These are phyloP conservation scores for Pelargonium citronellum DNA, from an alignment of 441 rosid genomes.

Conservation along the genomic window DNA sequence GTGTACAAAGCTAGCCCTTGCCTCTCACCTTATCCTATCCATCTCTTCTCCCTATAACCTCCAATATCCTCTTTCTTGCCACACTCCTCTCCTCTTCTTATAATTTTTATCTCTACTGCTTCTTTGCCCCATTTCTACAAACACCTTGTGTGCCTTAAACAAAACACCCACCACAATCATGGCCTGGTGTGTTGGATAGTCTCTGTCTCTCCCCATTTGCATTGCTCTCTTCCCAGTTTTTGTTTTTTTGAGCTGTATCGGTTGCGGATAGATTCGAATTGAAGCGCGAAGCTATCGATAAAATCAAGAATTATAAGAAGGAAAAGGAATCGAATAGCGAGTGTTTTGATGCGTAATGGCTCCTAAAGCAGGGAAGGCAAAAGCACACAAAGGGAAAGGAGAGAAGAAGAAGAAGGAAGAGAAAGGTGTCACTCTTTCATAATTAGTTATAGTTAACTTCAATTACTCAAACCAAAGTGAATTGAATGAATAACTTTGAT, in stretches of 20 bases:
- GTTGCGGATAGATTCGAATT: too few relatives aligned
- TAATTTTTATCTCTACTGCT: background rate
- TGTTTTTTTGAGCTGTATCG: too few relatives aligned
- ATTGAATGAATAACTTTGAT: background rate
- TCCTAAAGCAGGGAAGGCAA: slow-evolving; percentile 63
- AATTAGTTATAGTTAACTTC: background rate
- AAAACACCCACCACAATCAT: background rate
- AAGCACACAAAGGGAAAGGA: slow-evolving; percentile 55
- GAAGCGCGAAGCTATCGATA: slow-evolving; percentile 10
- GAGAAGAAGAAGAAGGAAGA: slow-evolving; percentile 79
- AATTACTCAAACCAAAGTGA: background rate
- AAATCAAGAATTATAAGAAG: background rate
- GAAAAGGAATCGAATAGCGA: slow-evolving; percentile 10
- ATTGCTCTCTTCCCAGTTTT: background rate
- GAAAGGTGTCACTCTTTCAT: slow-evolving; percentile 39
- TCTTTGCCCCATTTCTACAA: slow-evolving; percentile 12
- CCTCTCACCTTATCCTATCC: slow-evolving; percentile 74
- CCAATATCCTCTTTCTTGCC: slow-evolving; percentile 13
- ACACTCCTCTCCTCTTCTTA: slow-evolving; percentile 19
- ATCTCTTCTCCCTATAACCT: slow-evolving; percentile 19
- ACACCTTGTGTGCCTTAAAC: background rate
- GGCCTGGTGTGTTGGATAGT: background rate
- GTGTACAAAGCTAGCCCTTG: slow-evolving; percentile 26
- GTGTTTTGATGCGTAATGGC: slow-evolving; percentile 42
- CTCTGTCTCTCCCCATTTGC: background rate